Percentiles rank a stretch among this genome's conserved stretches.
phyloP scores from a whole-genome alignment of 805 yeast species.

The Zygosaccharomyces gambellarensis region DNA sequence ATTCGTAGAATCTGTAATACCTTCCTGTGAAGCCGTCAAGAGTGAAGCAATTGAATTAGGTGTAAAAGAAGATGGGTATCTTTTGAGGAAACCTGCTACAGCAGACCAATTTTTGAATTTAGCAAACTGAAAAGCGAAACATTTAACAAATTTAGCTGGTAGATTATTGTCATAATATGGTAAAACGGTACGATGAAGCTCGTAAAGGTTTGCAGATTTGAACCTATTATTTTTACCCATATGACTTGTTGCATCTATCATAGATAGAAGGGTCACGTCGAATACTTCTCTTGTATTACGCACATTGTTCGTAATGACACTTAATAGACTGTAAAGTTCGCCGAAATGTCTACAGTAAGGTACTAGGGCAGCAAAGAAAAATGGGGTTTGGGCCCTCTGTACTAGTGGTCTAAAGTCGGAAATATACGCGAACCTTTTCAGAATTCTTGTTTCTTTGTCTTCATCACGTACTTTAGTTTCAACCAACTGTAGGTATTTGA shows the following conservation, averaged over 20 bases:
- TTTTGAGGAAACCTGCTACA: conserved; percentile 10
- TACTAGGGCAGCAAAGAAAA: conserved; percentile 15
- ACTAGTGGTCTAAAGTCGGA: conserved; percentile 22
- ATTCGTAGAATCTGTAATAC: not conserved
- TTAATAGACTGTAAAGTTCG: conserved; percentile 20
- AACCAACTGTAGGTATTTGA: conserved; percentile 16
- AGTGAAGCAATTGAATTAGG: conserved; percentile 8
- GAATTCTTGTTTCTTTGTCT: not conserved
- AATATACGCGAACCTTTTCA: conserved; percentile 19
- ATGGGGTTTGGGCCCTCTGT: conserved; percentile 11
- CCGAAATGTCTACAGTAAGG: conserved; percentile 23
- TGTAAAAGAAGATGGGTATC: conserved; percentile 1
- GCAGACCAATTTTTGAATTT: conserved; percentile 13
- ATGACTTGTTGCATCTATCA: conserved; percentile 9
- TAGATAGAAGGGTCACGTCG: conserved; percentile 10
- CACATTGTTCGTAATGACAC: conserved; percentile 11
- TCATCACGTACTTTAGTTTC: conserved; percentile 5
- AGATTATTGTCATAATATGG: conserved; percentile 9
- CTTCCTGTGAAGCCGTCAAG: conserved; percentile 2
- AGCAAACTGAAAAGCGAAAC: conserved; percentile 14
- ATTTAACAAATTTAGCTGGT: conserved; percentile 9
- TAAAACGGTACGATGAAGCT: conserved; percentile 11
- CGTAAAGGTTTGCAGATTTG: conserved; percentile 14
- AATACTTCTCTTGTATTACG: conserved; percentile 12
- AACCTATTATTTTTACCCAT: conserved; percentile 9